These are phyloP conservation scores for Blepharisma japonicum DNA, from an alignment of 73 alveolate species.

Conservation along the genomic window DNA sequence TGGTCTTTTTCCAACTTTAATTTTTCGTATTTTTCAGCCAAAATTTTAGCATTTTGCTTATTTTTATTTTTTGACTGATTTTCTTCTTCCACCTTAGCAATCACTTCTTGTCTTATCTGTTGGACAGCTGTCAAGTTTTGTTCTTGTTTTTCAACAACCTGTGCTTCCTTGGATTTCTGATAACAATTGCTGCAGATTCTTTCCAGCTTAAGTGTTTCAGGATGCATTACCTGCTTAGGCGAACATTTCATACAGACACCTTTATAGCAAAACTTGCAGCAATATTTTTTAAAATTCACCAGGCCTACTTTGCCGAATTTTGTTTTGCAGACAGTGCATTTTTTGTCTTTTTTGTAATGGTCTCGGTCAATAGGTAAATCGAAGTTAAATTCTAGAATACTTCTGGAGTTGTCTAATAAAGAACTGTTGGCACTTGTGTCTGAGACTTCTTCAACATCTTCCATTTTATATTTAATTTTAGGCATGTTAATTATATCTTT, in stretches of 20 bases:
- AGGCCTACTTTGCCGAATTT: constrained; percentile 7
- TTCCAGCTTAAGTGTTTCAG: neutral
- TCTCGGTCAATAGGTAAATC: neutral
- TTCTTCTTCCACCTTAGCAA: too few relatives aligned
- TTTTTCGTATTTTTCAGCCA: too few relatives aligned
- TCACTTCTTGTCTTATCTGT: too few relatives aligned
- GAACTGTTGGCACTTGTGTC: too few relatives aligned
- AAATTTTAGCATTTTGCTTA: too few relatives aligned
- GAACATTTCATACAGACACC: constrained; percentile 18
- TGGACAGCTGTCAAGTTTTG: neutral
- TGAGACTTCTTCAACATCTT: too few relatives aligned
- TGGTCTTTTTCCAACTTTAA: too few relatives aligned
- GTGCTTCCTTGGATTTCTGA: neutral
- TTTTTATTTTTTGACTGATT: too few relatives aligned
- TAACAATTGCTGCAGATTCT: constrained; percentile 1
- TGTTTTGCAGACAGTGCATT: constrained; percentile 9
- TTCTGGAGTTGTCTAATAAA: too few relatives aligned
- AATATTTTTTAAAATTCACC: constrained; percentile 1
- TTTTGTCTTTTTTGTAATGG: neutral
- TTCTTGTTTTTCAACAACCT: constrained; percentile 21
- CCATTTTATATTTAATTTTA: too few relatives aligned
- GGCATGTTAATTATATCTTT: too few relatives aligned
- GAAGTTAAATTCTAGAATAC: neutral
- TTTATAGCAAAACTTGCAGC: constrained; percentile 15
- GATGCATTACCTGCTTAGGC: neutral